These are phyloP conservation scores for Microdochium bolleyi DNA, from an alignment of 2,329 filamentous ascomycete genomes.

Conservation along the genomic window DNA sequence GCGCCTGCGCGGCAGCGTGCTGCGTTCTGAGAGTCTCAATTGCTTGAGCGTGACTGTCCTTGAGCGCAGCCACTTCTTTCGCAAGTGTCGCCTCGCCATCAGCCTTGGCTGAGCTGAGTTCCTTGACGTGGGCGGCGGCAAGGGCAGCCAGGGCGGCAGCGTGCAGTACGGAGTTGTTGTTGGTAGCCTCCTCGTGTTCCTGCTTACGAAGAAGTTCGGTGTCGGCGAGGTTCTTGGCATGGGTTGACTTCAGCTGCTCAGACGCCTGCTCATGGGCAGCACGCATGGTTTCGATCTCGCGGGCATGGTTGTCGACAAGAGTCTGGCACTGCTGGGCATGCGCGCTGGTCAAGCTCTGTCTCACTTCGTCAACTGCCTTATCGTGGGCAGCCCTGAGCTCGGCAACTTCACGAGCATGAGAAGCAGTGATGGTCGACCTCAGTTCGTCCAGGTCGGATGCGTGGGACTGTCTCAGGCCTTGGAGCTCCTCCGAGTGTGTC, in stretches of 20 bases:
- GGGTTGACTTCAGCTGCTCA: background rate
- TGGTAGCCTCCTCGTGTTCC: background rate
- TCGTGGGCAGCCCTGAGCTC: slow-evolving; percentile 10
- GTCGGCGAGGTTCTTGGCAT: slow-evolving; percentile 3
- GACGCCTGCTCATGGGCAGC: background rate
- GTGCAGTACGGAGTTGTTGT: slow-evolving; percentile 10
- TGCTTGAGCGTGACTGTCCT: slow-evolving; percentile 17
- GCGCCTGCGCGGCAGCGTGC: slow-evolving; percentile 18
- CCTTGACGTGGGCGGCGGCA: slow-evolving; percentile 13
- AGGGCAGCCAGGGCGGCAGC: slow-evolving; percentile 15
- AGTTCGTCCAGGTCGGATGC: slow-evolving; percentile 12
- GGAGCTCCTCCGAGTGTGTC: slow-evolving; percentile 11
- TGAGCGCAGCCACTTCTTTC: slow-evolving; percentile 17
- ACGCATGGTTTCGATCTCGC: background rate
- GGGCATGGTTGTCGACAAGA: background rate
- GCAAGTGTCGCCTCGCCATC: slow-evolving; percentile 9
- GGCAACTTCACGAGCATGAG: slow-evolving; percentile 13
- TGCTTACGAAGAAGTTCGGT: background rate
- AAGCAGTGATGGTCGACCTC: slow-evolving; percentile 8
- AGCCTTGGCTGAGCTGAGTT: slow-evolving; percentile 15
- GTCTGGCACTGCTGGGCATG: background rate
- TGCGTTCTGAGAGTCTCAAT: slow-evolving; percentile 17
- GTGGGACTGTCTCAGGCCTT: slow-evolving; percentile 11
- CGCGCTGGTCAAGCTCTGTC: slow-evolving; percentile 2
- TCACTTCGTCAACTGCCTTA: slow-evolving; percentile 6